Conservation (phyloP, 768 basidiomycete species). For the Rhodotorula kratochvilovae region DNA sequence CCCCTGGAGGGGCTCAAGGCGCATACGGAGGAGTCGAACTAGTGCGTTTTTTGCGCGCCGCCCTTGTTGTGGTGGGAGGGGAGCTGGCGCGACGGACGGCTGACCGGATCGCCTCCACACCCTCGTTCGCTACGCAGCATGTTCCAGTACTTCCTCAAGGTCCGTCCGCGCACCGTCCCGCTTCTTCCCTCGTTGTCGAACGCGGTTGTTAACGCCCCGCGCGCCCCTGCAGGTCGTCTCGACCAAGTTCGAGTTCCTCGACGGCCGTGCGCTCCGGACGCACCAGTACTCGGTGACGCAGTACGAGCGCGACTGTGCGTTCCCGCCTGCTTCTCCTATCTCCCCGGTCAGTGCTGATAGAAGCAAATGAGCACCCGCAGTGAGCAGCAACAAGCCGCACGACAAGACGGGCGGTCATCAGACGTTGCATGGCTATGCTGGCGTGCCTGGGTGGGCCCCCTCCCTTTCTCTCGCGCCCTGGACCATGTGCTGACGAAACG, state of each 20-base stretch:
- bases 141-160: slow-evolving; percentile 83
- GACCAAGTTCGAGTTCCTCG: slow-evolving; percentile 82
- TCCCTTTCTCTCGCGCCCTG: background rate
- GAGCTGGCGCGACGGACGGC: too few species aligned
- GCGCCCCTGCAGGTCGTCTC: slow-evolving; percentile 64
- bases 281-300: slow-evolving; percentile 95
- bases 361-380: slow-evolving; percentile 44
- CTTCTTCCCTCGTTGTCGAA: background rate
- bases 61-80: background rate
- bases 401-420: slow-evolving; percentile 49
- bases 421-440: slow-evolving; percentile 66
- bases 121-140: background rate
- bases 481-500: background rate
- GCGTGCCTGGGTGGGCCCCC: slow-evolving; percentile 59
- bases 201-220: background rate
- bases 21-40: slow-evolving; percentile 67
- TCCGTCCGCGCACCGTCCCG: background rate
- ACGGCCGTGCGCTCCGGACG: slow-evolving; percentile 73
- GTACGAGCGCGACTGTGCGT: slow-evolving; percentile 80
- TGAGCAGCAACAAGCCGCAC: slow-evolving; percentile 47
- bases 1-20: slow-evolving; percentile 65
- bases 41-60: slow-evolving; percentile 46
- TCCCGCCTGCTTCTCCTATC: slow-evolving; percentile 45
- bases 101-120: too few species aligned
- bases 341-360: background rate